Evolutionary conservation across 805 yeast species (phyloP).

Genomic region (Hanseniaspora taiwanica): DNA sequence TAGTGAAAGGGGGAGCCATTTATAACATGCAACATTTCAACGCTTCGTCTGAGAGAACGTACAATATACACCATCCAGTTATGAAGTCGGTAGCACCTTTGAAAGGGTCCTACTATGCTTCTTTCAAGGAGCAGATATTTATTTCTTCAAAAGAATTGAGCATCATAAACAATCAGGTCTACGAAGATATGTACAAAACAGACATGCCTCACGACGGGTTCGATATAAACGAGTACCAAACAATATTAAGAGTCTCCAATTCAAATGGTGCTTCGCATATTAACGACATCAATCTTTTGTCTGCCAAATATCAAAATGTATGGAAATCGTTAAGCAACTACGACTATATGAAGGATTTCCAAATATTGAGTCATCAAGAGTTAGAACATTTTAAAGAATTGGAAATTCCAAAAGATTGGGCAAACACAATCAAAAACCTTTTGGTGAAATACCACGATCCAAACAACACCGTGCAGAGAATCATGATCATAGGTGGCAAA

Average conservation of each 20-base stretch:
- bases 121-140: background rate
- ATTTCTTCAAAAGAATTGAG: background rate
- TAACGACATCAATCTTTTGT: background rate
- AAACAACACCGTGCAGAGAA: conserved; percentile 14
- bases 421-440: background rate
- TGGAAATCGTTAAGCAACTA: background rate
- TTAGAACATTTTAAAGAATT: background rate
- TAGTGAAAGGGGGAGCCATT: conserved; percentile 21
- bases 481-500: conserved; percentile 35
- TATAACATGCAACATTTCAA: conserved; percentile 21
- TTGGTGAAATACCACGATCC: background rate
- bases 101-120: conserved; percentile 19
- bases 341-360: conserved; percentile 1
- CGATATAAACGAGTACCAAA: background rate
- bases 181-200: background rate
- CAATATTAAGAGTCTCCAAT: background rate
- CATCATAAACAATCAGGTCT: background rate
- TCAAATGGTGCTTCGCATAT: background rate
- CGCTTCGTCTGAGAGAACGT: conserved; percentile 17
- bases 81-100: background rate
- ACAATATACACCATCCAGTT: background rate
- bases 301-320: background rate
- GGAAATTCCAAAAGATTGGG: background rate
- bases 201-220: background rate
- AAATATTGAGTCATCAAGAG: conserved; percentile 1